These are phyloP conservation scores for Simmondsia chinensis DNA, from an alignment of 148 eudicot genomes.

Conservation along the genomic window DNA sequence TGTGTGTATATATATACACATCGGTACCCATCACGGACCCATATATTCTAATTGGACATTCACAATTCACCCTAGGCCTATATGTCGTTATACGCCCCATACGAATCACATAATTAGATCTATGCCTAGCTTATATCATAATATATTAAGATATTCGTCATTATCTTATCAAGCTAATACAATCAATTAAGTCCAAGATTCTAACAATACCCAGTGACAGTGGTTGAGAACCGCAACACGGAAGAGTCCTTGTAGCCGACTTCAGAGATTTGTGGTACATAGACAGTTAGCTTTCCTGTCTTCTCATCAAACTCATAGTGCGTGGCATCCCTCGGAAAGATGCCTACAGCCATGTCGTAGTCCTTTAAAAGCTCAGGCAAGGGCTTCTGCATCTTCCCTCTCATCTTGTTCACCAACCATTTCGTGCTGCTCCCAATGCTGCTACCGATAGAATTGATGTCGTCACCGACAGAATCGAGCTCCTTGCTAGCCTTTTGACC, in stretches of 20 bases:
- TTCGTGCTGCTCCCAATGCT: constrained; percentile 76
- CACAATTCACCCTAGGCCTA: no score
- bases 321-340: constrained; percentile 93
- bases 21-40: no score
- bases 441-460: constrained; percentile 58
- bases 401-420: constrained; percentile 79
- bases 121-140: no score
- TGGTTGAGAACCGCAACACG: constrained; percentile 61
- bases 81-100: no score
- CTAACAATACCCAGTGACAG: constrained; percentile 86
- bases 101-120: no score
- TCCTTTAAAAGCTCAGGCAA: constrained; percentile 84
- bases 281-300: constrained; percentile 64
- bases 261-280: constrained; percentile 72
- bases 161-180: no score
- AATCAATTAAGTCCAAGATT: no score
- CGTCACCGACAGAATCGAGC: constrained; percentile 67
- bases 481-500: constrained; percentile 77
- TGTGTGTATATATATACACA: no score
- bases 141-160: no score
- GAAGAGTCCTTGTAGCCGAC: constrained; percentile 92
- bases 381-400: constrained; percentile 92
- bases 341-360: constrained; percentile 66
- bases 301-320: constrained; percentile 90
- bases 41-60: no score